These are phyloP conservation scores for Oryza australiensis DNA, from an alignment of 176 grass and related monocot genomes.

Conservation along the genomic window DNA sequence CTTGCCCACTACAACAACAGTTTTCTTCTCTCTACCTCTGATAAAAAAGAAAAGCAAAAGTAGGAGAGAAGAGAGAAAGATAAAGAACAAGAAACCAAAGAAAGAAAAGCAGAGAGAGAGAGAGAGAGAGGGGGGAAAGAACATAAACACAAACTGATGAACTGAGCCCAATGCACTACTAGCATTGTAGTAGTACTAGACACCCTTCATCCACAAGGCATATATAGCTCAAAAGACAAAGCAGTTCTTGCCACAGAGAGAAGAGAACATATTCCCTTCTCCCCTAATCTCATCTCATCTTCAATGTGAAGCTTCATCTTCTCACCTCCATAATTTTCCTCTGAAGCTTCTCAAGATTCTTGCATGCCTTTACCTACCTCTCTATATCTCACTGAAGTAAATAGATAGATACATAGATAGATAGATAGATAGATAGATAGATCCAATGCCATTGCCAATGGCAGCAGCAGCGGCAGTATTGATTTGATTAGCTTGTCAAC, in stretches of 20 bases:
- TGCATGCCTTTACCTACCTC: slow-evolving; percentile 38
- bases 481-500: background rate
- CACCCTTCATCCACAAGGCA: slow-evolving; percentile 66
- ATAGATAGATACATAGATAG: too few species aligned
- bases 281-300: slow-evolving; percentile 22
- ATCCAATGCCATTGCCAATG: slow-evolving; percentile 14
- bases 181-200: background rate
- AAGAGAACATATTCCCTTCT: slow-evolving; percentile 64
- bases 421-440: background rate
- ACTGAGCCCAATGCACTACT: slow-evolving; percentile 11
- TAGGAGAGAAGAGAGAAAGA: background rate
- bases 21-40: slow-evolving; percentile 42
- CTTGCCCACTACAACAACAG: slow-evolving; percentile 49
- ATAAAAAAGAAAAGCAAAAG: slow-evolving; percentile 53
- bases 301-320: slow-evolving; percentile 59
- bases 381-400: background rate
- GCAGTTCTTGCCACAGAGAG: slow-evolving; percentile 31
- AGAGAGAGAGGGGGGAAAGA: background rate
- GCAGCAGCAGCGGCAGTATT: background rate
- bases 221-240: slow-evolving; percentile 67
- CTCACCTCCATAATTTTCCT: slow-evolving; percentile 45
- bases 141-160: slow-evolving; percentile 22
- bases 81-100: slow-evolving; percentile 6
- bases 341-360: slow-evolving; percentile 93
- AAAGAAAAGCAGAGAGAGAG: slow-evolving; percentile 15